Base-by-base conservation (phyloP, 2,329 filamentous ascomycete species). In the Colletotrichum chlorophyti region DNA sequence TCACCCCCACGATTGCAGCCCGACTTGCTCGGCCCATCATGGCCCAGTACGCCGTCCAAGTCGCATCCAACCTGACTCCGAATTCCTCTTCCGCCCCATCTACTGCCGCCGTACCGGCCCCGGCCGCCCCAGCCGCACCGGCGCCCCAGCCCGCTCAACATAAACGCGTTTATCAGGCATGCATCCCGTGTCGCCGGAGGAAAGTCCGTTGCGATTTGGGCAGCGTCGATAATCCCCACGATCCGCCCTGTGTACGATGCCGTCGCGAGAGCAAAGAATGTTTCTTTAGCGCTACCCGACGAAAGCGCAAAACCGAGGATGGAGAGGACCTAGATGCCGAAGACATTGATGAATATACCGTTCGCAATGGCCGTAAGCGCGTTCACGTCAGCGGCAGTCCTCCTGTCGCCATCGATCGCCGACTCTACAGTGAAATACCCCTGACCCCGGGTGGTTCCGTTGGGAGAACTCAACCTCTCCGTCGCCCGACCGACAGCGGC, bases 221-320 rank as follows among this genome's bases (percentile, higher is more conserved):
- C 55, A 90, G 88, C 68, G 94, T 98, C 70, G 95, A 98, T 76
- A 94, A 95, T 68, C 95, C 95, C 21, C 88, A 93, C 74, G 92
- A 96, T 67, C 94, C 94, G 53, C 95, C 95, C 3, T 99, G 95
- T 74, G 91, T 94, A 59, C 88, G 95, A 70, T 99, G 95, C 73
- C 89, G 93, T 50, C 88, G 95, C 65, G 95, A 99, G 79, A 92
- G 89, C 78, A 98, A 98, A 74, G 90, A 97, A 68, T 99, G 95
- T 79, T 96, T 90, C 82, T 99, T 99, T 80, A 96, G 93, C 62
- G 91, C 93, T 17, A 98, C 93, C 27, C 85, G 95, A 47, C 88
- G 95, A 70, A 98, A 98, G 86, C 87, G 93, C 71, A 96, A 95
- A 81, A 83, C 83, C 43, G 85, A 81, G 65, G 79, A 90, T 65